Conservation (phyloP, 345 rosid genomes). For the Acer yangbiense region DNA sequence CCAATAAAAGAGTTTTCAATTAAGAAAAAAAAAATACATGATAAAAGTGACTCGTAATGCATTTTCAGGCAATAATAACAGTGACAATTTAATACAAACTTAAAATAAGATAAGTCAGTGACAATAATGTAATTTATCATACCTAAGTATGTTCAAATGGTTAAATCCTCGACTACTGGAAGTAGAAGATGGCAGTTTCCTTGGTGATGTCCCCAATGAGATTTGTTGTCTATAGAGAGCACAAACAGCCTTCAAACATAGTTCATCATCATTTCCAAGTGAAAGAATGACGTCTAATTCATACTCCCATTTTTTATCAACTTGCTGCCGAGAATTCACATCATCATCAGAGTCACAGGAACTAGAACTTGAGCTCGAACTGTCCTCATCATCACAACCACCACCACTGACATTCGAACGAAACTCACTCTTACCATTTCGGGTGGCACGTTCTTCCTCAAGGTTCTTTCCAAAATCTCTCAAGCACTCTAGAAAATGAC, state of each 20-base stretch:
- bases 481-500: constrained; percentile 2
- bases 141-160: constrained; percentile 14
- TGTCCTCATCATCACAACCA: constrained; percentile 15
- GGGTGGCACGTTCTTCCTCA: not conserved
- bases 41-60: not conserved
- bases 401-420: not conserved
- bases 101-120: not conserved
- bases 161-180: constrained; percentile 2
- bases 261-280: constrained; percentile 20
- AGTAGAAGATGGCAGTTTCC: not conserved
- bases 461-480: constrained; percentile 6
- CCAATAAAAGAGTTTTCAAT: not conserved
- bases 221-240: constrained; percentile 30
- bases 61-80: not conserved
- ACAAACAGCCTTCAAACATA: constrained; percentile 39
- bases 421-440: not conserved
- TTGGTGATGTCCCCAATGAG: not conserved
- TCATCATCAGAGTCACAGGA: constrained; percentile 38
- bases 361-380: constrained; percentile 25
- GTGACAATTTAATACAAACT: not conserved
- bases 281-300: constrained; percentile 23
- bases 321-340: not conserved
- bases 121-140: not conserved
- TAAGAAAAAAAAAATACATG: not conserved
- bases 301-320: constrained; percentile 21